phyloP scores from a whole-genome alignment of 73 alveolate species.

The Tetrahymena malaccensis region DNA sequence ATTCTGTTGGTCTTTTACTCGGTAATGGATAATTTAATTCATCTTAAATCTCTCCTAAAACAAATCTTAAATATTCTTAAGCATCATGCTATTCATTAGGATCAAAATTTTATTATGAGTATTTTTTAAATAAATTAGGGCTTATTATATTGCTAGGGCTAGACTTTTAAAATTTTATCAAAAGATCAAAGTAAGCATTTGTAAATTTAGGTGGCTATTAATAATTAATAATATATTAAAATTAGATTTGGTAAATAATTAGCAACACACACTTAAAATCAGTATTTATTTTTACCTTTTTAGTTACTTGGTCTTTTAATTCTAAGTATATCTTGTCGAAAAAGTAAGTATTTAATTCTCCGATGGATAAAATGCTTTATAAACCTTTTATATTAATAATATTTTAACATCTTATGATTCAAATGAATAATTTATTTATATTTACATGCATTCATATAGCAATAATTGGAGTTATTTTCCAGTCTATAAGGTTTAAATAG shows the following conservation, averaged over 20 bases:
- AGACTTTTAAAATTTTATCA: conserved; percentile 20
- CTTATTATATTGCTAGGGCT: conserved; percentile 14
- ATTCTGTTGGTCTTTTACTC: conserved; percentile 21
- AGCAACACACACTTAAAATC: neutral
- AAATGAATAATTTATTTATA: neutral
- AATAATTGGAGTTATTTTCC: conserved; percentile 40
- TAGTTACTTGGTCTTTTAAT: neutral
- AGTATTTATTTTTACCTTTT: neutral
- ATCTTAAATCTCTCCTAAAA: conserved; percentile 46
- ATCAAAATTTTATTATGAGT: conserved; percentile 36
- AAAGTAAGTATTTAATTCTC: conserved; percentile 43
- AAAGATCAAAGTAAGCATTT: conserved; percentile 15
- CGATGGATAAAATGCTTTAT: neutral
- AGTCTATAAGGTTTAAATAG: conserved; percentile 36
- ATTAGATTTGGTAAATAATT: neutral
- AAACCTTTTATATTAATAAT: neutral
- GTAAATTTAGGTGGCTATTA: neutral
- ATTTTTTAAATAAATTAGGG: neutral
- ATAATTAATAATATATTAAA: neutral
- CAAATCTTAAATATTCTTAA: conserved; percentile 54
- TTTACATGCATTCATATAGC: conserved; percentile 49
- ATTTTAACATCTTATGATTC: too few relatives aligned
- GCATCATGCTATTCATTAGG: conserved; percentile 53
- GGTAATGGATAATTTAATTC: conserved; percentile 43
- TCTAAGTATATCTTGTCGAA: conserved; percentile 37